Percentiles rank a stretch among this genome's conserved stretches.
phyloP scores from a whole-genome alignment of 2,329 filamentous ascomycete genomes.

The Corinectria fuckeliana region DNA sequence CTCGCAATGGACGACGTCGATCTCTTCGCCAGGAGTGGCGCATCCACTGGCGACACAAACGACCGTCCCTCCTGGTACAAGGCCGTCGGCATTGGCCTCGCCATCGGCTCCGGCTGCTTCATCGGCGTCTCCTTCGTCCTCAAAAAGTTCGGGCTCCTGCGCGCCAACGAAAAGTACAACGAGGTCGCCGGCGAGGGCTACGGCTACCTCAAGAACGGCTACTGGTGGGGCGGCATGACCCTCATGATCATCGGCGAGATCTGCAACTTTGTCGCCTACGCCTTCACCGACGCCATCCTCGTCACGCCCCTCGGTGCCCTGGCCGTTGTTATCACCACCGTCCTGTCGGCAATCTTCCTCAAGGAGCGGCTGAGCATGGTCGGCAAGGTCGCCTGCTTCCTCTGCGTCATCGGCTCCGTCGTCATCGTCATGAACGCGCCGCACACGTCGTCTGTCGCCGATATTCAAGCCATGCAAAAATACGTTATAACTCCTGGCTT shows the following conservation, averaged over 20 bases:
- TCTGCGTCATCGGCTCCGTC: slow-evolving; percentile 91
- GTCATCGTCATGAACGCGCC: slow-evolving; percentile 96
- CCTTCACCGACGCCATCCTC: slow-evolving; percentile 94
- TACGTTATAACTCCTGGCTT: slow-evolving; percentile 90
- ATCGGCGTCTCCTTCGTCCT: slow-evolving; percentile 95
- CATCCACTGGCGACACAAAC: slow-evolving; percentile 17
- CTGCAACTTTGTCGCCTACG: slow-evolving; percentile 97
- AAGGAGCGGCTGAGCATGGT: slow-evolving; percentile 96
- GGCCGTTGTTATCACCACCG: slow-evolving; percentile 89
- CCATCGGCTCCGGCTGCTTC: slow-evolving; percentile 86
- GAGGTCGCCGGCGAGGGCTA: slow-evolving; percentile 96
- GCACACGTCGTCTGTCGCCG: slow-evolving; percentile 79
- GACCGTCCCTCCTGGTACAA: slow-evolving; percentile 71
- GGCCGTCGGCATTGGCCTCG: slow-evolving; percentile 83
- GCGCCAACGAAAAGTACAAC: slow-evolving; percentile 94
- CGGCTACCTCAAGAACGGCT: slow-evolving; percentile 92
- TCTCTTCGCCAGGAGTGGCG: slow-evolving; percentile 32
- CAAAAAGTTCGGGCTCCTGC: slow-evolving; percentile 91
- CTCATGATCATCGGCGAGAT: slow-evolving; percentile 97
- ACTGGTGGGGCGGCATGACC: slow-evolving; percentile 96
- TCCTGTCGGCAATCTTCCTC: slow-evolving; percentile 91
- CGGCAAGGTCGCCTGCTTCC: slow-evolving; percentile 93
- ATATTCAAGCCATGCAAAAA: slow-evolving; percentile 90
- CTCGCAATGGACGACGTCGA: slow-evolving; percentile 34
- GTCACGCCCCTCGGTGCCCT: slow-evolving; percentile 92